Evolutionary conservation across 2,329 filamentous ascomycete genomes (phyloP), one percentile per base, ranked within the genome.

Genomic region (Curvularia lunata): DNA sequence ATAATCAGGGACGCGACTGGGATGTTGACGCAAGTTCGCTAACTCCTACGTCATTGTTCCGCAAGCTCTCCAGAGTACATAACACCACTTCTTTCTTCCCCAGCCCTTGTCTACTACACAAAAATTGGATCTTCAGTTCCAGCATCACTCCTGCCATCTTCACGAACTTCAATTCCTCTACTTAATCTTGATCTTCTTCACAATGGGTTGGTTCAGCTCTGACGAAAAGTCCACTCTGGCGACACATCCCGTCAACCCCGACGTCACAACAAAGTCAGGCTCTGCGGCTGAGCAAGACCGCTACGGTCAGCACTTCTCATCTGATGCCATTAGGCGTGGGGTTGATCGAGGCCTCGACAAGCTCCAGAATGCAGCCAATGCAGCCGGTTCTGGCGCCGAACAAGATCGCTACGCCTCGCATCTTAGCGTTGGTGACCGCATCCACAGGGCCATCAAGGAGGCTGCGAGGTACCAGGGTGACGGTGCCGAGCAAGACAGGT

Each of bases 261-360:
- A 70, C 57, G 54, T 70, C 53, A 66, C 65, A 48, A 64, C 62
- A 43, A 63, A 66, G 32, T 58, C 61, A 25, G 70, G 70, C 54
- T 73, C 72, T 8, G 72, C 65, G 16, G 70, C 72, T 12, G 72
- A 75, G 59, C 71, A 74, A 55, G 72, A 74, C 52, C 71, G 70
- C 10, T 72, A 71, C 41, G 69, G 59, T 40, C 50, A 61, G n/a
- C 70, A 74, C 52, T 74, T 74, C 41, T 61, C 61, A 16, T 56
- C 65, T 0, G 66, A 68, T 16, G 54, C 61, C 28, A 65, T 68
- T 30, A 59, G 61, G 19, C 60, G 65, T 16, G 65, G 66, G 27
- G 60, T 68, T 34, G 61, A 68, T 16, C 61, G 65, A 48, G 67
- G 66, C 13, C 52, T 67, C 19, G 58, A 63, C 23, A 61, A 65